These are phyloP conservation scores for Cystobasidium slooffiae DNA, from an alignment of 1,284 basidiomycete species.

Conservation along the genomic window DNA sequence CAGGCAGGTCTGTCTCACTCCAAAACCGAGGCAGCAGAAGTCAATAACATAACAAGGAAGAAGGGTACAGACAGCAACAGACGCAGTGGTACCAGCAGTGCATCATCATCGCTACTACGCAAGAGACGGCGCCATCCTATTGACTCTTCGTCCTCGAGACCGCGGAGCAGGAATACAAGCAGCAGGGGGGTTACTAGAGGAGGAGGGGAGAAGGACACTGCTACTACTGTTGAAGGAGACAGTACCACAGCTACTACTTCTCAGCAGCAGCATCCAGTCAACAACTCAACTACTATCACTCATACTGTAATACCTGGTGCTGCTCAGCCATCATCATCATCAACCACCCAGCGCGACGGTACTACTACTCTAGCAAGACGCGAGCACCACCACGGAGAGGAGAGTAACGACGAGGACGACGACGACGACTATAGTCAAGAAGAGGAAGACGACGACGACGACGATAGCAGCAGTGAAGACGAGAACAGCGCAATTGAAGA, in stretches of 20 bases:
- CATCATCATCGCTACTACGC: background rate
- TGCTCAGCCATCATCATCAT: no score
- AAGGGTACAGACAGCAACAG: background rate
- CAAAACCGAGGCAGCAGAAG: background rate
- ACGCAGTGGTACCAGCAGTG: no score
- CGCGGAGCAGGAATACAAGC: no score
- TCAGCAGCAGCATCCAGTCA: conserved; percentile 2
- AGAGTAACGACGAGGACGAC: background rate
- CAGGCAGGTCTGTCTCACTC: conserved; percentile 6
- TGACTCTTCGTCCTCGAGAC: no score
- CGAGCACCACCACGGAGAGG: background rate
- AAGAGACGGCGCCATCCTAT: background rate
- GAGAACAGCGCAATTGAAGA: conserved; percentile 37
- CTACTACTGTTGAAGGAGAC: background rate
- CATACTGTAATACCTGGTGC: no score
- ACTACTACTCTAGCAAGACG: no score
- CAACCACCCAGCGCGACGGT: no score
- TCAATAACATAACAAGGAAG: background rate
- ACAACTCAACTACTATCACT: no score
- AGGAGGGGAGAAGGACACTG: no score
- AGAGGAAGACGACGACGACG: conserved; percentile 11
- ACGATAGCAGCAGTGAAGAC: conserved; percentile 10
- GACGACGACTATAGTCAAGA: conserved; percentile 11
- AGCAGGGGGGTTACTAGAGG: no score
- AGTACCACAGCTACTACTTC: background rate